A percentile compares a stretch with the other conserved stretches of the same genome.
Conservation (phyloP, 257 asterid species). For the Nicotiana sylvestris region DNA sequence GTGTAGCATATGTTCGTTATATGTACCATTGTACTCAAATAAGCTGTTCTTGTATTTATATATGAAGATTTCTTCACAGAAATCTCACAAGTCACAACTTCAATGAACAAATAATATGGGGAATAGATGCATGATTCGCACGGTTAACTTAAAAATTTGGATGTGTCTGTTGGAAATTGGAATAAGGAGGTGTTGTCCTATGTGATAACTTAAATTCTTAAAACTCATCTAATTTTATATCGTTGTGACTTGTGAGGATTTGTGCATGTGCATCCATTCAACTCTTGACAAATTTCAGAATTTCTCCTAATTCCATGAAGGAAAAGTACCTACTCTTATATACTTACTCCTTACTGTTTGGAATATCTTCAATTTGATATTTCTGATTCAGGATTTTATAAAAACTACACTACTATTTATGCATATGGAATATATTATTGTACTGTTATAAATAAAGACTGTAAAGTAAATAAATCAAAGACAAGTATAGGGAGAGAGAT, state of each 20-base stretch:
- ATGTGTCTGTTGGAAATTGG: neutral
- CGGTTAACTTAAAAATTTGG: neutral
- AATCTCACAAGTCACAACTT: neutral
- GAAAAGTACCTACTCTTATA: neutral
- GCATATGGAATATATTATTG: neutral
- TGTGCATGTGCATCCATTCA: neutral
- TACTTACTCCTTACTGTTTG: no score
- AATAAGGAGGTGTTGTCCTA: neutral
- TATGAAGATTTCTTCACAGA: neutral
- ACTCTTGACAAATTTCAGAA: neutral
- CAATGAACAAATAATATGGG: neutral
- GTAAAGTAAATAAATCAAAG: no score
- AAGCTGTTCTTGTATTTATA: neutral
- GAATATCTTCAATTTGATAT: no score
- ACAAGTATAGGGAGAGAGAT: no score
- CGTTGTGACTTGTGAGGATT: neutral
- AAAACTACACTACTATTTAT: neutral
- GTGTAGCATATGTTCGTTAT: neutral
- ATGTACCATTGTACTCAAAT: neutral
- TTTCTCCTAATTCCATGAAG: neutral
- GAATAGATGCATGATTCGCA: neutral
- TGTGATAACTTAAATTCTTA: neutral
- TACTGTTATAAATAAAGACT: no score
- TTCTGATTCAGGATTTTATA: no score
- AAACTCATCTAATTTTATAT: neutral